These are phyloP conservation scores for Rhytidiadelphus loreus DNA, from an alignment of 225 moss, liverwort and hornwort species.

Conservation along the genomic window DNA sequence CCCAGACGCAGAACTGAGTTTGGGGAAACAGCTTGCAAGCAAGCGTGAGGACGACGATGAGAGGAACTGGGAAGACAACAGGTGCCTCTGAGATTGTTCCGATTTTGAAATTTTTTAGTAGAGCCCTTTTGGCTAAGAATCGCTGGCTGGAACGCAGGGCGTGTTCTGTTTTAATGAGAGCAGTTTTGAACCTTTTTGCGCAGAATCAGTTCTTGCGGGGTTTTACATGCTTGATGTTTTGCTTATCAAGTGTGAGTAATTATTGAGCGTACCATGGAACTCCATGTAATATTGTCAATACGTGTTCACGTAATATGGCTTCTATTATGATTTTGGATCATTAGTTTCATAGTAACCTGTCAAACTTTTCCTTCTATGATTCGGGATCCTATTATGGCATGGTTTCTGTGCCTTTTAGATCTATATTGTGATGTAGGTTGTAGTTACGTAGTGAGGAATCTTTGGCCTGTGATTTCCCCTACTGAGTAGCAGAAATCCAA, in stretches of 20 bases:
- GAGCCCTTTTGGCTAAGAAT: not conserved
- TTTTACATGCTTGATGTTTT: not conserved
- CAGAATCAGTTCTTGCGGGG: conserved; percentile 3
- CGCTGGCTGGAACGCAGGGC: not conserved
- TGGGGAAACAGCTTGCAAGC: not conserved
- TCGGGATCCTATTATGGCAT: not conserved
- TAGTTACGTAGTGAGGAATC: not conserved
- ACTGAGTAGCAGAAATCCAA: not conserved
- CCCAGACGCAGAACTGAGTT: not conserved
- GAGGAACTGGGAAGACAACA: not conserved
- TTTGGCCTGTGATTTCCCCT: not conserved
- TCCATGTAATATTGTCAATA: not conserved
- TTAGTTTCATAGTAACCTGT: not conserved
- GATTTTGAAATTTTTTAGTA: not conserved
- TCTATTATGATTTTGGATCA: not conserved
- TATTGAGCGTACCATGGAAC: not conserved
- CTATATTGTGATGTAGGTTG: not conserved
- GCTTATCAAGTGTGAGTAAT: not conserved
- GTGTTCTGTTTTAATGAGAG: not conserved
- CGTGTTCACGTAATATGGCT: not conserved
- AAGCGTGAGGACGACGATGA: conserved; percentile 6
- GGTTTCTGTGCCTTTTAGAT: not conserved
- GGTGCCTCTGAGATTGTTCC: not conserved
- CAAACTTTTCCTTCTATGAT: not conserved
- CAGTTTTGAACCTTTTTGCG: not conserved